phyloP scores from a whole-genome alignment of 2,329 filamentous ascomycete genomes.

The Ophiostoma angusticollis region DNA sequence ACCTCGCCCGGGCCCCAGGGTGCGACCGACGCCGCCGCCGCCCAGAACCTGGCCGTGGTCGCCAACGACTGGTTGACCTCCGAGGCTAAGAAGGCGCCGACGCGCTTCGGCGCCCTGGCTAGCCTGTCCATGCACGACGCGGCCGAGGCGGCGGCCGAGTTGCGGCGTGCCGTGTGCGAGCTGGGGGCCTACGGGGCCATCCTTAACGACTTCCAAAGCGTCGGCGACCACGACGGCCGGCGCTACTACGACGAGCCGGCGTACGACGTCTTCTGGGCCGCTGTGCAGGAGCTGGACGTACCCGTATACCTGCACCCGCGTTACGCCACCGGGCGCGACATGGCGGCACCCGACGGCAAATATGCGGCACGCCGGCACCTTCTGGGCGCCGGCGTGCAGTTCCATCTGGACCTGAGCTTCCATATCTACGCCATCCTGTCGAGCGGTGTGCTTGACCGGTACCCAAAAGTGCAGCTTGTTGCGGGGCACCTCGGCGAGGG shows the following conservation, averaged over 20 bases:
- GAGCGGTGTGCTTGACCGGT: conserved; percentile 29
- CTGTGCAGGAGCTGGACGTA: conserved; percentile 20
- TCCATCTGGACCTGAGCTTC: conserved; percentile 30
- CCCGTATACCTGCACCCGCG: conserved; percentile 24
- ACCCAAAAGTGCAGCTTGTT: conserved; percentile 27
- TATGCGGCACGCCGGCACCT: conserved; percentile 22
- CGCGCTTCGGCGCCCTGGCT: conserved; percentile 22
- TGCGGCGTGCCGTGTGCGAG: conserved; percentile 19
- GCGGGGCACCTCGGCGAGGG: conserved; percentile 31
- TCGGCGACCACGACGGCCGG: conserved; percentile 12
- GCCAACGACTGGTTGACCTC: conserved; percentile 23
- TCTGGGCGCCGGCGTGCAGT: conserved; percentile 24
- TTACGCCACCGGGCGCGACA: conserved; percentile 20
- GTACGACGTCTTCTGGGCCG: conserved; percentile 21
- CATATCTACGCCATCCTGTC: conserved; percentile 33
- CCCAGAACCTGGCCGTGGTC: conserved; percentile 16
- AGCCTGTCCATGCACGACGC: conserved; percentile 23
- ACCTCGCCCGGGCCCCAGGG: conserved; percentile 23
- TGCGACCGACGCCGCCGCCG: conserved; percentile 16
- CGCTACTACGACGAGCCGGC: conserved; percentile 21
- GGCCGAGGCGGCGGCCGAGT: conserved; percentile 19
- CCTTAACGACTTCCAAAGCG: conserved; percentile 23
- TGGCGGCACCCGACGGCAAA: conserved; percentile 14
- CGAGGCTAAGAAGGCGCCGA: conserved; percentile 17
- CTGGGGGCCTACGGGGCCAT: conserved; percentile 23